These are phyloP conservation scores for Sherardia arvensis DNA, from an alignment of 257 asterid genomes.

Conservation along the genomic window DNA sequence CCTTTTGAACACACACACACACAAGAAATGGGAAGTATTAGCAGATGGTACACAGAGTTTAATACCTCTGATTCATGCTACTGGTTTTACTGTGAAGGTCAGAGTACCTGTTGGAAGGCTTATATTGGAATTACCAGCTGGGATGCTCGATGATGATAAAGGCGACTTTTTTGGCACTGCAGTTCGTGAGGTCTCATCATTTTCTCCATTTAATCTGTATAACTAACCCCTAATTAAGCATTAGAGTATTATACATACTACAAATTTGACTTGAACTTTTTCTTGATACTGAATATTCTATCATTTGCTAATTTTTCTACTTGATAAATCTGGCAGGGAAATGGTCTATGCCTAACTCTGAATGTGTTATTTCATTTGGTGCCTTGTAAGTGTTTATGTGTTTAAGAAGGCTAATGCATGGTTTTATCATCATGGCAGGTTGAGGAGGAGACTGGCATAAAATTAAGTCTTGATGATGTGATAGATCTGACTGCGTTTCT, in stretches of 20 bases:
- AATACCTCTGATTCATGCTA: conserved; percentile 1
- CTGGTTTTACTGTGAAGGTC: conserved; percentile 34
- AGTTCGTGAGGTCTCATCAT: conserved; percentile 71
- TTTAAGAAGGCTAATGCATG: background rate
- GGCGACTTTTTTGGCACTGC: conserved; percentile 94
- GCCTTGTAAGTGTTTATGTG: background rate
- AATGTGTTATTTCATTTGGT: background rate
- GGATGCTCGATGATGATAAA: conserved; percentile 86
- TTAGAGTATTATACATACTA: no score
- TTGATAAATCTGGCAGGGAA: background rate
- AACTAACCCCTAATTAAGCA: background rate
- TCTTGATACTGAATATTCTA: background rate
- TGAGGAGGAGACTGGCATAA: conserved; percentile 84
- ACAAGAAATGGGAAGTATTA: no score
- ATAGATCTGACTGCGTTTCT: conserved; percentile 78
- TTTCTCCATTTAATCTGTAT: conserved; percentile 9
- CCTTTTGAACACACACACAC: background rate
- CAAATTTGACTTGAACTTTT: background rate
- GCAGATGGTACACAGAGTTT: background rate
- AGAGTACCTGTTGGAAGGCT: conserved; percentile 96
- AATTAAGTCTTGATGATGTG: conserved; percentile 51
- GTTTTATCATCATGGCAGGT: conserved; percentile 39
- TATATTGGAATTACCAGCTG: conserved; percentile 87
- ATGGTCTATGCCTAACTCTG: background rate
- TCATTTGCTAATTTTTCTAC: background rate